phyloP scores from a whole-genome alignment of 257 asterid species.

The Scutellaria baicalensis region DNA sequence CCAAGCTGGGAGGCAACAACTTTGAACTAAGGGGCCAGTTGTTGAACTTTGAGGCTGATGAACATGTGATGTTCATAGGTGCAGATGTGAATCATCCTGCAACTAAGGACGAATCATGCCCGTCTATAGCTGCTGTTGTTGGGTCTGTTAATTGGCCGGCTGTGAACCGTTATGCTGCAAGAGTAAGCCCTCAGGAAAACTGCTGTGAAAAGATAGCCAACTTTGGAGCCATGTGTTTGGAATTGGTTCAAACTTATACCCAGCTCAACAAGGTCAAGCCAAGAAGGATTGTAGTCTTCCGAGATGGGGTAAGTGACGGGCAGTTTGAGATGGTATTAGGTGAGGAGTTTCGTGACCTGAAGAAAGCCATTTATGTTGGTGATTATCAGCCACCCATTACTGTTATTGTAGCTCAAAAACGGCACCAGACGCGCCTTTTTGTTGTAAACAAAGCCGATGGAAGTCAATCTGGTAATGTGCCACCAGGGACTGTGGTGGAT shows the following conservation, averaged over 20 bases:
- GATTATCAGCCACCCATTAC: slow-evolving; percentile 47
- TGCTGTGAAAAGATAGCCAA: slow-evolving; percentile 43
- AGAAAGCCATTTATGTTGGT: slow-evolving; percentile 11
- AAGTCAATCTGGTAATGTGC: slow-evolving; percentile 34
- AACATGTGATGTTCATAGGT: slow-evolving; percentile 72
- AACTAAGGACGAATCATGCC: slow-evolving; percentile 31
- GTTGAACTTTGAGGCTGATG: slow-evolving; percentile 30
- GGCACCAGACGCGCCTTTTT: slow-evolving; percentile 66
- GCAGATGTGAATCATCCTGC: slow-evolving; percentile 88
- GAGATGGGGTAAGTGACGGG: slow-evolving; percentile 77
- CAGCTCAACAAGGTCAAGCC: slow-evolving; percentile 30
- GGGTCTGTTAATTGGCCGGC: slow-evolving; percentile 70
- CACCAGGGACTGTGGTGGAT: slow-evolving; percentile 84
- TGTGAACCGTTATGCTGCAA: slow-evolving; percentile 60
- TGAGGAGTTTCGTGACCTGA: slow-evolving; percentile 40
- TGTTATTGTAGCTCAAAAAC: slow-evolving; percentile 62
- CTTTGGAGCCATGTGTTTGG: slow-evolving; percentile 47
- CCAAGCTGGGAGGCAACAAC: slow-evolving; percentile 70
- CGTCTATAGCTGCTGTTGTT: slow-evolving; percentile 82
- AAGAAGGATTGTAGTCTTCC: slow-evolving; percentile 43
- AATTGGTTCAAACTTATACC: slow-evolving; percentile 31
- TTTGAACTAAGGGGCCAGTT: slow-evolving; percentile 39
- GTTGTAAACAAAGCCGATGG: slow-evolving; percentile 18
- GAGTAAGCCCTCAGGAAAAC: slow-evolving; percentile 55
- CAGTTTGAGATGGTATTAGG: slow-evolving; percentile 65